A percentile compares a stretch with the other conserved stretches of the same genome.
These are phyloP conservation scores for Chenopodium berlandieri DNA, from an alignment of 148 eudicot species.

Conservation along the genomic window DNA sequence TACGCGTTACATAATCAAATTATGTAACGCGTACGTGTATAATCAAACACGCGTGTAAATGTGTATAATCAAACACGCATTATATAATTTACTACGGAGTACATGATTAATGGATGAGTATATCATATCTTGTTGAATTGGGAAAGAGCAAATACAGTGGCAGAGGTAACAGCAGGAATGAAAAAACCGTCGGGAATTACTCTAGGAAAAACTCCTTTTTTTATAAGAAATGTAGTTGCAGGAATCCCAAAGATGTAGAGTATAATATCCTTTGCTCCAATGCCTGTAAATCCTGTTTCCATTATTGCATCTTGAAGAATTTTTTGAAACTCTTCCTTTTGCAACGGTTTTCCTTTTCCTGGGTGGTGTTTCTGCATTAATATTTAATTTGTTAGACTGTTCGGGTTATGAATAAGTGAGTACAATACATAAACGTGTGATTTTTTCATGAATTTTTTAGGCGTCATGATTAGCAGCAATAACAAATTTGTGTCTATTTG, in stretches of 20 bases:
- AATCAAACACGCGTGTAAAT: background rate
- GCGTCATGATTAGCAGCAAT: too few relatives aligned
- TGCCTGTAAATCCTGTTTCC: slow-evolving; percentile 55
- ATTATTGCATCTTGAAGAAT: slow-evolving; percentile 61
- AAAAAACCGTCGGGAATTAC: slow-evolving; percentile 57
- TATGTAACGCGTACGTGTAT: too few relatives aligned
- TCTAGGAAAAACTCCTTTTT: slow-evolving; percentile 49
- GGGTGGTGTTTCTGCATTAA: slow-evolving; percentile 51
- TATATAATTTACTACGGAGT: background rate
- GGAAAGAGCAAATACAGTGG: slow-evolving; percentile 71
- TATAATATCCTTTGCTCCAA: slow-evolving; percentile 74
- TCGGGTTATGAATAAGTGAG: too few relatives aligned
- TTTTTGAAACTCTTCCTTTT: slow-evolving; percentile 61
- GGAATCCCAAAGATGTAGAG: slow-evolving; percentile 79
- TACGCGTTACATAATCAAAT: background rate
- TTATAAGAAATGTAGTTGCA: slow-evolving; percentile 40
- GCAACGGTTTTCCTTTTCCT: slow-evolving; percentile 35
- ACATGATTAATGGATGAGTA: too few relatives aligned
- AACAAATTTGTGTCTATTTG: too few relatives aligned
- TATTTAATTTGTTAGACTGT: background rate
- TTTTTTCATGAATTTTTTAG: too few relatives aligned
- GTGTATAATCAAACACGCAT: background rate
- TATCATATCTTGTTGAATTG: slow-evolving; percentile 58
- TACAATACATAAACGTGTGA: too few relatives aligned
- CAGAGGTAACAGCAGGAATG: slow-evolving; percentile 74